Conservation (phyloP, 1,284 basidiomycete species). For the Puccinia hordei region DNA sequence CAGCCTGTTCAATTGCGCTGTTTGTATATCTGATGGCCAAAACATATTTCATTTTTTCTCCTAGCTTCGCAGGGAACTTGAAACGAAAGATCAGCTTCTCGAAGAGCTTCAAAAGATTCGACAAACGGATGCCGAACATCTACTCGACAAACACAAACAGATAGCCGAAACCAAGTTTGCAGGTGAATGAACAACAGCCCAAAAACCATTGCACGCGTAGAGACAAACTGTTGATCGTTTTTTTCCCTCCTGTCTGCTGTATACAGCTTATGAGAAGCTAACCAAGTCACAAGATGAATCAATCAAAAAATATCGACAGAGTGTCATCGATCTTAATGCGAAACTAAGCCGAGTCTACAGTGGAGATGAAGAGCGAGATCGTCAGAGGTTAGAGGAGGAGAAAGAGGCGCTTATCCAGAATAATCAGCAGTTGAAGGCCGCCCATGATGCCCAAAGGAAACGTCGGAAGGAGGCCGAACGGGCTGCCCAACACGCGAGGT, state of each 20-base stretch:
- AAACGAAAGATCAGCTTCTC: slow-evolving; percentile 36
- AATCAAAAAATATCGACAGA: slow-evolving; percentile 2
- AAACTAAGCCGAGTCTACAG: slow-evolving; percentile 31
- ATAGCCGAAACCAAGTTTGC: slow-evolving; percentile 13
- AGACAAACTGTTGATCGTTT: background rate
- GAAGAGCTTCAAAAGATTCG: slow-evolving; percentile 37
- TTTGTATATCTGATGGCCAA: background rate
- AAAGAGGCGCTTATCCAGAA: slow-evolving; percentile 16
- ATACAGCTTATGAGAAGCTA: slow-evolving; percentile 9
- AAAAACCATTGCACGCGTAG: background rate
- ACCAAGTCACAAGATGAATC: slow-evolving; percentile 5
- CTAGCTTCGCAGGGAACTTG: slow-evolving; percentile 34
- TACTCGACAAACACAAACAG: slow-evolving; percentile 25
- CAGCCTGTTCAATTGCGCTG: background rate
- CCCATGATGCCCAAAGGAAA: slow-evolving; percentile 29
- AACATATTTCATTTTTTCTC: background rate
- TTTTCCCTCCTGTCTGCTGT: too few relatives aligned
- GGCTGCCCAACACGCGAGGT: slow-evolving; percentile 9
- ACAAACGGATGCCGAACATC: slow-evolving; percentile 33
- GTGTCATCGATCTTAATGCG: slow-evolving; percentile 30
- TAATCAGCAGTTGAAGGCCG: slow-evolving; percentile 20
- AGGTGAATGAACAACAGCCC: slow-evolving; percentile 9
- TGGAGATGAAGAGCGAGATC: slow-evolving; percentile 44
- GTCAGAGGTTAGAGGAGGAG: slow-evolving; percentile 31
- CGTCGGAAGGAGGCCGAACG: slow-evolving; percentile 45